Evolutionary conservation across 148 eudicot species (phyloP).

Genomic region (Bassia scoparia): DNA sequence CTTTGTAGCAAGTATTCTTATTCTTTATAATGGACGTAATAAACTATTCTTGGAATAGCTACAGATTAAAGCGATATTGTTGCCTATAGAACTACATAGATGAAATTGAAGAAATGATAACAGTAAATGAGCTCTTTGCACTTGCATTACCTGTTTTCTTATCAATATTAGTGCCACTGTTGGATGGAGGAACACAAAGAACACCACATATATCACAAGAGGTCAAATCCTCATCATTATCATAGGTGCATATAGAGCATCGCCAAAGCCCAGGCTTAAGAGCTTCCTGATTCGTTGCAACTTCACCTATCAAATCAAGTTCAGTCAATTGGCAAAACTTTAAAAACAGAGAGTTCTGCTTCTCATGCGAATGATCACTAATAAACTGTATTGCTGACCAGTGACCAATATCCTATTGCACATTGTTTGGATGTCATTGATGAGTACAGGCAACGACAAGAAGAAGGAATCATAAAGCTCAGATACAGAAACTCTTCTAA

Average conservation of each 20-base stretch:
- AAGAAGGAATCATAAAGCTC: background rate
- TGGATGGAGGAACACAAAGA: conserved; percentile 59
- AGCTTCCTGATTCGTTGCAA: conserved; percentile 32
- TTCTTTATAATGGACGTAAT: too few species aligned
- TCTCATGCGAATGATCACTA: background rate
- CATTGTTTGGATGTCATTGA: background rate
- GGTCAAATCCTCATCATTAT: conserved; percentile 73
- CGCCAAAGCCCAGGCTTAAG: conserved; percentile 57
- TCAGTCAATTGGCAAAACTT: background rate
- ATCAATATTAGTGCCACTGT: conserved; percentile 27
- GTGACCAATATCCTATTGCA: background rate
- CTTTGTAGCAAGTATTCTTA: too few species aligned
- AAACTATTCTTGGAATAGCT: too few species aligned
- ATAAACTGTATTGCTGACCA: background rate
- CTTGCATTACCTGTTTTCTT: conserved; percentile 45
- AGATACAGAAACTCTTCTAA: background rate
- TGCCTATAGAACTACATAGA: background rate
- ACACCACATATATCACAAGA: conserved; percentile 92
- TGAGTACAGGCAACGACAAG: background rate
- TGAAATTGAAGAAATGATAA: background rate
- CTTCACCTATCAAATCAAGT: conserved; percentile 37
- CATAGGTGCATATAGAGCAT: conserved; percentile 86
- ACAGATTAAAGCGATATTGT: too few species aligned
- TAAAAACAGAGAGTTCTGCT: background rate
- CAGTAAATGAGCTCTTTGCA: conserved; percentile 5